These are phyloP conservation scores for Annulohypoxylon maeteangense DNA, from an alignment of 495 filamentous ascomycete species.

Conservation along the genomic window DNA sequence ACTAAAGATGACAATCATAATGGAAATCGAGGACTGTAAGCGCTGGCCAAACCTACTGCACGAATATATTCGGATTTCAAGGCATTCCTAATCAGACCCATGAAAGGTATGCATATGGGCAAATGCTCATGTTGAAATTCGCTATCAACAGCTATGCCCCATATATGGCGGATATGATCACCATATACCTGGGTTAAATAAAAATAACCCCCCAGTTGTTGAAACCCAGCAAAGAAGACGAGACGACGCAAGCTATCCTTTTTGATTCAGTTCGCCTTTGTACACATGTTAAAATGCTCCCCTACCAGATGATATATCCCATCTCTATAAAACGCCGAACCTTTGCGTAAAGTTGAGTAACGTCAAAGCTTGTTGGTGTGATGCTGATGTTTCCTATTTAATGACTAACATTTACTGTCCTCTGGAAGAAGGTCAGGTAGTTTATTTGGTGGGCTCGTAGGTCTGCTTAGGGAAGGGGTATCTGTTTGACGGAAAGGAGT, in stretches of 20 bases:
- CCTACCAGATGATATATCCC: constrained; percentile 14
- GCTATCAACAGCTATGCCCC: background rate
- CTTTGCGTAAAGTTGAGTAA: constrained; percentile 53
- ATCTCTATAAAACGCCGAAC: constrained; percentile 43
- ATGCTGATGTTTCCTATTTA: constrained; percentile 1
- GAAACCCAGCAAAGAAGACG: constrained; percentile 44
- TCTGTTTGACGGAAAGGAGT: constrained; percentile 53
- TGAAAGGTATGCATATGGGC: background rate
- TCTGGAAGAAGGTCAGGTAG: constrained; percentile 11
- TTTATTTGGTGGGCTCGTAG: constrained; percentile 63
- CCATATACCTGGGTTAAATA: background rate
- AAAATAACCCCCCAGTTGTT: constrained; percentile 43
- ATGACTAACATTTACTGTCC: background rate
- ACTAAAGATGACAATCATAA: too few species aligned
- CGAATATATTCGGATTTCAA: too few species aligned
- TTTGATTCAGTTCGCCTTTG: constrained; percentile 24
- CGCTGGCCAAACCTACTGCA: too few species aligned
- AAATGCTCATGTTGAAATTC: background rate
- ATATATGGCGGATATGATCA: background rate
- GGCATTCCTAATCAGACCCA: too few species aligned
- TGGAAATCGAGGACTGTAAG: too few species aligned
- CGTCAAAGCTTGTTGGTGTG: constrained; percentile 45
- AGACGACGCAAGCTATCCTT: constrained; percentile 12
- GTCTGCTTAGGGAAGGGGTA: constrained; percentile 86
- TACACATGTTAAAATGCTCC: constrained; percentile 14